phyloP scores from a whole-genome alignment of 2,329 filamentous ascomycete genomes.

The Plenodomus biglobosus region DNA sequence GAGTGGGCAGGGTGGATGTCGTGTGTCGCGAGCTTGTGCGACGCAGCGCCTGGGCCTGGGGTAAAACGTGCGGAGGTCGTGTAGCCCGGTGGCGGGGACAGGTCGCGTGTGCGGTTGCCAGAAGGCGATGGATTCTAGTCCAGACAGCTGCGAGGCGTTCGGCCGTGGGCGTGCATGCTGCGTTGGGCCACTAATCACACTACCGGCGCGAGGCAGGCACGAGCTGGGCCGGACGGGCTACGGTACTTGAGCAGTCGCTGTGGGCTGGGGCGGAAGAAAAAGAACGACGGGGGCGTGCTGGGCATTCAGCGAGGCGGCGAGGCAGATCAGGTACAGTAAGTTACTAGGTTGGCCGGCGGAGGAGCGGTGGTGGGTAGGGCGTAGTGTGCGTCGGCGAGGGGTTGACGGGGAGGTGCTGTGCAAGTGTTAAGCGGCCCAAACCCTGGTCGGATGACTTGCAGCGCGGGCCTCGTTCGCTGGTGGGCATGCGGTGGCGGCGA shows the following conservation, averaged over 20 bases:
- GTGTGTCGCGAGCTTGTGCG: conserved; percentile 10
- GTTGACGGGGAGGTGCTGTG: conserved; percentile 1
- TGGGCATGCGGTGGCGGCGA: conserved; percentile 4
- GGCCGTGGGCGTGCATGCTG: conserved; percentile 22
- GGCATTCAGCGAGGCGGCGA: neutral
- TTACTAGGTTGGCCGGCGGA: no score
- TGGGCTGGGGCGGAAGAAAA: neutral
- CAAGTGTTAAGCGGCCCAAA: neutral
- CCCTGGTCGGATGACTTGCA: conserved; percentile 21
- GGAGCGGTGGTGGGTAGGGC: no score
- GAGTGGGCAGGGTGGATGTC: conserved; percentile 8
- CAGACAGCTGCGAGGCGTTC: conserved; percentile 16
- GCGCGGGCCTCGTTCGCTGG: conserved; percentile 2
- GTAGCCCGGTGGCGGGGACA: conserved; percentile 18
- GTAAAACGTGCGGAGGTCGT: conserved; percentile 17
- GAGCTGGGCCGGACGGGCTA: conserved; percentile 3
- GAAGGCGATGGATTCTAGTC: conserved; percentile 12
- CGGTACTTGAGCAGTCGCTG: no score
- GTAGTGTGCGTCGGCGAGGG: neutral
- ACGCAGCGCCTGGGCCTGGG: conserved; percentile 17
- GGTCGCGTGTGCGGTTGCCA: conserved; percentile 18
- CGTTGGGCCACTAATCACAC: conserved; percentile 15
- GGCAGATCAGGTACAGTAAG: conserved; percentile 14
- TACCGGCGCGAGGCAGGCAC: conserved; percentile 7
- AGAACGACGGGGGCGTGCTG: conserved; percentile 1